A percentile compares a stretch with the other conserved stretches of the same genome.
phyloP scores from a whole-genome alignment of 2,329 filamentous ascomycete species.

The Talaromyces piceae region DNA sequence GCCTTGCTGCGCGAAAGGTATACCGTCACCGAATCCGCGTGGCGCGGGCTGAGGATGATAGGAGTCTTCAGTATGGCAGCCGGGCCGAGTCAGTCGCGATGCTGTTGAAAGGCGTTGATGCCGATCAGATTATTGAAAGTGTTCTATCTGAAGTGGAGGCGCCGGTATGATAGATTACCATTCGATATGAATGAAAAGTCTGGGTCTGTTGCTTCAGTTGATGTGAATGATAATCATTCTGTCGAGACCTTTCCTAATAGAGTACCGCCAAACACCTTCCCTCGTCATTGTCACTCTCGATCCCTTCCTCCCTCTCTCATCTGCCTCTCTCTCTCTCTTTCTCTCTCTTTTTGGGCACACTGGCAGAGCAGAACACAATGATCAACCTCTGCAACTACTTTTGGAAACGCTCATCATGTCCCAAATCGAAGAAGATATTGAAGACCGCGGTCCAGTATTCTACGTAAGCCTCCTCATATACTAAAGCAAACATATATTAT shows the following conservation, averaged over 20 bases:
- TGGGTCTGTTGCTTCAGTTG: too few species aligned
- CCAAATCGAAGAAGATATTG: not conserved
- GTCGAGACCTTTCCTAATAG: too few species aligned
- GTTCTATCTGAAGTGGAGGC: conserved; percentile 51
- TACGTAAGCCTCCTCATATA: not conserved
- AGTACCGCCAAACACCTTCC: too few species aligned
- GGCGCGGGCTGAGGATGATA: conserved; percentile 61
- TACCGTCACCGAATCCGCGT: conserved; percentile 79
- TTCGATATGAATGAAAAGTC: too few species aligned
- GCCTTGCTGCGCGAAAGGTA: conserved; percentile 74
- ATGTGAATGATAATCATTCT: too few species aligned
- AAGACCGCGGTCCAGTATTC: not conserved
- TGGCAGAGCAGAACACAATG: too few species aligned
- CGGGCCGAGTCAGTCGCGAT: conserved; percentile 60
- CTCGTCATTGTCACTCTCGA: too few species aligned
- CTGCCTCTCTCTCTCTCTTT: too few species aligned
- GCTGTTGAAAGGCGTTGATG: conserved; percentile 53
- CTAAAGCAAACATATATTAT: too few species aligned
- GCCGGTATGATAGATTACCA: conserved; percentile 39
- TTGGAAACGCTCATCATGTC: not conserved
- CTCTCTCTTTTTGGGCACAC: too few species aligned
- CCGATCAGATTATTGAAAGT: conserved; percentile 52
- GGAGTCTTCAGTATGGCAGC: conserved; percentile 92
- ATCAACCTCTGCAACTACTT: not conserved
- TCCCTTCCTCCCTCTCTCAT: too few species aligned